These are phyloP conservation scores for Kuraishia molischiana DNA, from an alignment of 805 yeast genomes.

Conservation along the genomic window DNA sequence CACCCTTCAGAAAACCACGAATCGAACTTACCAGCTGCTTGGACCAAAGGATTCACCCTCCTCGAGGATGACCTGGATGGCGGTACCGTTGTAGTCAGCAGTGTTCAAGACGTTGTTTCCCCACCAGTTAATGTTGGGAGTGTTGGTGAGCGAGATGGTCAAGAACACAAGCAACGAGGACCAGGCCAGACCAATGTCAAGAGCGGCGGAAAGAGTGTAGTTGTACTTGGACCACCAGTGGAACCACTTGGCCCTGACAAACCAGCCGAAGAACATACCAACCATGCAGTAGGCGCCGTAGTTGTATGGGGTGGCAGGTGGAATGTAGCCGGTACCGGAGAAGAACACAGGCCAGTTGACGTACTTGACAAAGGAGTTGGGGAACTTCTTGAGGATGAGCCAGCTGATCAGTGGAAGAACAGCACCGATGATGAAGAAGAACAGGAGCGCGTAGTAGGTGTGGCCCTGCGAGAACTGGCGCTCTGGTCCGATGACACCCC, in stretches of 20 bases:
- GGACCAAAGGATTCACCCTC: background rate
- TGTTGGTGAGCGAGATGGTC: constrained; percentile 20
- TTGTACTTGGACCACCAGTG: constrained; percentile 30
- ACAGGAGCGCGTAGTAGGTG: constrained; percentile 41
- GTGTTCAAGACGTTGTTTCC: constrained; percentile 11
- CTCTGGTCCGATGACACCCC: constrained; percentile 63
- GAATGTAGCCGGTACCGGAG: constrained; percentile 49
- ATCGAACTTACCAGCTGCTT: background rate
- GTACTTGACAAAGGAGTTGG: constrained; percentile 28
- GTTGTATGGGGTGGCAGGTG: constrained; percentile 69
- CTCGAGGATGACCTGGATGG: background rate
- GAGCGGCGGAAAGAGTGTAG: constrained; percentile 37
- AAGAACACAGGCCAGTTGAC: constrained; percentile 65
- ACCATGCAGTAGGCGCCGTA: constrained; percentile 37
- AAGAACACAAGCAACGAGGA: constrained; percentile 18
- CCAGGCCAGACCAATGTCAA: constrained; percentile 35
- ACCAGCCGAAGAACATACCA: constrained; percentile 15
- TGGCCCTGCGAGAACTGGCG: constrained; percentile 40
- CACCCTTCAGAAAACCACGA: no score
- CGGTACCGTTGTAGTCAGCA: background rate
- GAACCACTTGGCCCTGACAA: constrained; percentile 16
- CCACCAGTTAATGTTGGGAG: constrained; percentile 22
- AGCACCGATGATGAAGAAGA: constrained; percentile 54
- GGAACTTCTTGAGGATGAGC: constrained; percentile 20
- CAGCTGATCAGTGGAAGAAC: constrained; percentile 30